A percentile compares a stretch with the other conserved stretches of the same genome.
phyloP scores from a whole-genome alignment of 2,329 filamentous ascomycete species.

The Microdochium trichocladiopsis region DNA sequence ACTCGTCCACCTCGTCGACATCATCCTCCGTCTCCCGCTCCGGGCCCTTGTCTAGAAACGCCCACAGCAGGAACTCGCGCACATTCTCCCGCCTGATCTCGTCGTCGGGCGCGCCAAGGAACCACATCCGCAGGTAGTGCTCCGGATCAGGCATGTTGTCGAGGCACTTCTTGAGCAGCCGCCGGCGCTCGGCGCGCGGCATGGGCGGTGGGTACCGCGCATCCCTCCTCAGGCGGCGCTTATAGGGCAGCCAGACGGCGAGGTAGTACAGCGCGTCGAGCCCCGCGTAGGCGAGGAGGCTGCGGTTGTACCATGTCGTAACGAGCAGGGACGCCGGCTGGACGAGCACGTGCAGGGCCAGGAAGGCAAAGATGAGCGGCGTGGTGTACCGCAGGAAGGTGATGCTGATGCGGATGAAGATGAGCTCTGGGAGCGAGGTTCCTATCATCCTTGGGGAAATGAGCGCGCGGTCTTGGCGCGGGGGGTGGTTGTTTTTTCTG shows the following conservation, averaged over 20 bases:
- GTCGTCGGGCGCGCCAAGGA: constrained; percentile 47
- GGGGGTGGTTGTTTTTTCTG: not conserved
- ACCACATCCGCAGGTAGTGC: constrained; percentile 57
- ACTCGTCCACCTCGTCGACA: constrained; percentile 33
- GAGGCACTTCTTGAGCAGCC: constrained; percentile 50
- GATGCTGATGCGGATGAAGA: constrained; percentile 38
- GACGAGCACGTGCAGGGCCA: constrained; percentile 16
- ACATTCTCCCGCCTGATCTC: constrained; percentile 63
- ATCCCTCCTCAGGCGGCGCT: constrained; percentile 24
- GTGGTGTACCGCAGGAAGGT: constrained; percentile 35
- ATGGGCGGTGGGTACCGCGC: constrained; percentile 34
- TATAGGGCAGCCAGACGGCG: constrained; percentile 34
- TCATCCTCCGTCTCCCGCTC: constrained; percentile 21
- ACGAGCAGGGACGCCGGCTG: constrained; percentile 6
- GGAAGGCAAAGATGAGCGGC: constrained; percentile 25
- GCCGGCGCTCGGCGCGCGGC: constrained; percentile 37
- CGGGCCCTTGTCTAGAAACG: constrained; percentile 46
- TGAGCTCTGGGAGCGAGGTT: constrained; percentile 25
- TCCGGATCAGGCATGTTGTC: constrained; percentile 46
- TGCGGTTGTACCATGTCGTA: constrained; percentile 8
- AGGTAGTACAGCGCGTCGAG: constrained; percentile 35
- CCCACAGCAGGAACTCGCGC: constrained; percentile 61
- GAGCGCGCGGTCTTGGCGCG: not conserved
- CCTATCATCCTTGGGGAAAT: constrained; percentile 24
- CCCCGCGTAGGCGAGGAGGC: constrained; percentile 21